A percentile compares a stretch with the other conserved stretches of the same genome.
Conservation (phyloP, 108 stramenopile genomes). For the Cyclotella distinguenda region DNA sequence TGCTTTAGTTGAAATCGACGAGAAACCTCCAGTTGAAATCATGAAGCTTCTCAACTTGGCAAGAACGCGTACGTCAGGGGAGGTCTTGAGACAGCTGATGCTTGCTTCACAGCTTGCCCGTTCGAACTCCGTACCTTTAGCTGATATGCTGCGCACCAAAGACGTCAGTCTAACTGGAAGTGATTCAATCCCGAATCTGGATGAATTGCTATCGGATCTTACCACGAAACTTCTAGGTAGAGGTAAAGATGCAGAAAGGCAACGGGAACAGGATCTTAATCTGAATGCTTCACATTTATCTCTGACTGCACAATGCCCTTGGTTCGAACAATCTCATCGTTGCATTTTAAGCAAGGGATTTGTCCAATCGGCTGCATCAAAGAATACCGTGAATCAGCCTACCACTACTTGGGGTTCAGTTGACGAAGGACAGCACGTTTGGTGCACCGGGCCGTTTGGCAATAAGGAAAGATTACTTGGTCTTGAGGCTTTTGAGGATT, state of each 20-base stretch:
- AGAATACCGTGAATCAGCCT: background rate
- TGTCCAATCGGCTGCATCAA: conserved; percentile 18
- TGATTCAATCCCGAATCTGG: background rate
- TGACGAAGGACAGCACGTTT: conserved; percentile 69
- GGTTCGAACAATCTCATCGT: conserved; percentile 30
- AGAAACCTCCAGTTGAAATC: conserved; percentile 49
- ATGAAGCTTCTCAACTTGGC: conserved; percentile 67
- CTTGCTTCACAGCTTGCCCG: too few relatives aligned
- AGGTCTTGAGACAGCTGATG: conserved; percentile 56
- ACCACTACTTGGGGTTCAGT: conserved; percentile 38
- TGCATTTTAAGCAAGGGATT: conserved; percentile 53
- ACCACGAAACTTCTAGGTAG: background rate
- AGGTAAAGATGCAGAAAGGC: background rate
- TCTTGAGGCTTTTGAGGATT: conserved; percentile 74
- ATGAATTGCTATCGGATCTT: conserved; percentile 2
- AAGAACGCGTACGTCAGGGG: conserved; percentile 56
- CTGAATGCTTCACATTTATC: conserved; percentile 57
- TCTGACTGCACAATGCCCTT: conserved; percentile 65
- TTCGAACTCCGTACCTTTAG: too few relatives aligned
- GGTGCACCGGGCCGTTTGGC: conserved; percentile 75
- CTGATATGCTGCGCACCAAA: too few relatives aligned
- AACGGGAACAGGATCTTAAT: background rate
- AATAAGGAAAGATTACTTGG: conserved; percentile 68
- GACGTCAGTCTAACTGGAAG: background rate
- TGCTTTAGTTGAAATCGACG: conserved; percentile 45